These are phyloP conservation scores for Aspergillus sclerotialis DNA, from an alignment of 2,329 filamentous ascomycete species.

Conservation along the genomic window DNA sequence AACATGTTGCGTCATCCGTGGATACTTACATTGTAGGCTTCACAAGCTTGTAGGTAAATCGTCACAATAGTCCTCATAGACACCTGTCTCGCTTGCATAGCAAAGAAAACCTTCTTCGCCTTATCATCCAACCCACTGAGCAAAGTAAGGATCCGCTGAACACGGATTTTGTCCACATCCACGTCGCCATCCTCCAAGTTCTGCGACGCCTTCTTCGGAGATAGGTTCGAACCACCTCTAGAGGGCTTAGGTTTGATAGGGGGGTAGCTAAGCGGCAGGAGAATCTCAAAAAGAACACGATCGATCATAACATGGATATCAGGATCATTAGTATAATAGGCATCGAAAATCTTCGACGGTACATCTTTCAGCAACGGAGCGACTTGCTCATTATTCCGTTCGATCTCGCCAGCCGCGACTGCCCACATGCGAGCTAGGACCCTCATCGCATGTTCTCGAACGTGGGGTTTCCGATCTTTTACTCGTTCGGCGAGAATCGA, in stretches of 20 bases:
- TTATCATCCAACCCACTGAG: slow-evolving; percentile 69
- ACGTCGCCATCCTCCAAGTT: slow-evolving; percentile 28
- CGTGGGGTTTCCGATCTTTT: slow-evolving; percentile 73
- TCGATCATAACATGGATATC: slow-evolving; percentile 83
- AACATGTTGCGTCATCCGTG: no score
- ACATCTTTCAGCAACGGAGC: slow-evolving; percentile 69
- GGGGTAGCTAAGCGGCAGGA: slow-evolving; percentile 86
- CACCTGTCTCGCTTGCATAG: slow-evolving; percentile 71
- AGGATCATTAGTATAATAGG: slow-evolving; percentile 80
- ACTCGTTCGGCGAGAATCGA: slow-evolving; percentile 78
- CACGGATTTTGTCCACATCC: slow-evolving; percentile 59
- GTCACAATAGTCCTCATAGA: slow-evolving; percentile 66
- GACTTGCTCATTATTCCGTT: slow-evolving; percentile 71
- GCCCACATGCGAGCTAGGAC: slow-evolving; percentile 84
- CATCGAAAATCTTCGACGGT: slow-evolving; percentile 77
- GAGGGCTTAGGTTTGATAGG: slow-evolving; percentile 52
- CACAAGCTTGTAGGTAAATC: slow-evolving; percentile 75
- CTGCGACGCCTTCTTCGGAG: slow-evolving; percentile 47
- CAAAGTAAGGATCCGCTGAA: slow-evolving; percentile 76
- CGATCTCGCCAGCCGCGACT: slow-evolving; percentile 82
- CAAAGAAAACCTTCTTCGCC: slow-evolving; percentile 82
- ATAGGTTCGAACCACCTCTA: slow-evolving; percentile 42
- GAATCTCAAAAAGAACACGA: slow-evolving; percentile 74
- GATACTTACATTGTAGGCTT: slow-evolving; percentile 66
- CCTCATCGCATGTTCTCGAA: slow-evolving; percentile 81